A percentile compares a stretch with the other conserved stretches of the same genome.
Conservation (phyloP, 1,284 basidiomycete genomes). For the Paramarasmius palmivorus region DNA sequence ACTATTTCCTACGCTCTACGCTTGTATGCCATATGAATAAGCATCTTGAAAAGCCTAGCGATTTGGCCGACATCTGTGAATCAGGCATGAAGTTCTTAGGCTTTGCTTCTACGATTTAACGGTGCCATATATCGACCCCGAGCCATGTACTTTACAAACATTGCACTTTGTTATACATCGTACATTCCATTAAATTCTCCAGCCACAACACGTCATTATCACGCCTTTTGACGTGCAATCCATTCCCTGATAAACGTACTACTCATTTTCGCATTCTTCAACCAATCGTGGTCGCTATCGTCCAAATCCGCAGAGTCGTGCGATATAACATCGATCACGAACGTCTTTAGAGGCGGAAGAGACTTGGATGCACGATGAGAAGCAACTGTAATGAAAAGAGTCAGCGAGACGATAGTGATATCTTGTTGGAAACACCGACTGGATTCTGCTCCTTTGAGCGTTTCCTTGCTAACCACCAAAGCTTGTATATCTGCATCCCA, state of each 20-base stretch:
- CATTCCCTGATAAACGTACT: constrained; percentile 88
- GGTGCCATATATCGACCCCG: too few relatives aligned
- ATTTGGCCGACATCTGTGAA: too few relatives aligned
- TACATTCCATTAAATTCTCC: too few relatives aligned
- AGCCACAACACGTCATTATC: neutral
- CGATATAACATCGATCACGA: constrained; percentile 88
- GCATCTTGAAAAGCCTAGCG: neutral
- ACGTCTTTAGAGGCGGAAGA: constrained; percentile 65
- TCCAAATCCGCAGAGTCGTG: constrained; percentile 55
- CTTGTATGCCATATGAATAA: too few relatives aligned
- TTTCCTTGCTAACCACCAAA: constrained; percentile 87
- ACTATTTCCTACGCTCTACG: too few relatives aligned
- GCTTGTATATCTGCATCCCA: constrained; percentile 84
- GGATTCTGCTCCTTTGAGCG: constrained; percentile 69
- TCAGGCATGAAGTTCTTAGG: too few relatives aligned
- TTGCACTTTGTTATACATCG: too few relatives aligned
- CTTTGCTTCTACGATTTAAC: too few relatives aligned
- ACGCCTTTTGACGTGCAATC: constrained; percentile 45
- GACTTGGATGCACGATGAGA: constrained; percentile 52
- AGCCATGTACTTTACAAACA: too few relatives aligned
- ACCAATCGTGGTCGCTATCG: constrained; percentile 60
- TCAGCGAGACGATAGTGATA: constrained; percentile 8
- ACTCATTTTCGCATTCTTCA: constrained; percentile 84
- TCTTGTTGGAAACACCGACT: constrained; percentile 45
- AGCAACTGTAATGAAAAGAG: constrained; percentile 49